Evolutionary conservation across 106 monocot genomes (phyloP), one percentile per base, ranked within the genome.

Genomic region (Cymbidium sinense): DNA sequence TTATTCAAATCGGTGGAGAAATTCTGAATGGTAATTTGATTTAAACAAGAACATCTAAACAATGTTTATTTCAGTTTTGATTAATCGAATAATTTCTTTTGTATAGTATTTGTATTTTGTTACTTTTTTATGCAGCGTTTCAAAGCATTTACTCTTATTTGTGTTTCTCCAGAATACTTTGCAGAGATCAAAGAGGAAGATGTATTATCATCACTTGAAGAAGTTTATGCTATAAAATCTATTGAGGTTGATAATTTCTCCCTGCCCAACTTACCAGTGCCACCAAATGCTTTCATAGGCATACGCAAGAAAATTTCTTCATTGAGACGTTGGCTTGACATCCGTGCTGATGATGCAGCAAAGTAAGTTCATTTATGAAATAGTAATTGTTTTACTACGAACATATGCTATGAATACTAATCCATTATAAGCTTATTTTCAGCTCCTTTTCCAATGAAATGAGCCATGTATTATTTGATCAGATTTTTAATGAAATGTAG

Each of bases 301-400:
- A 94, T 95, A 18, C 87, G 88, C 29, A 89, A 84, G 80, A 99
- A 92, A 86, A 77, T 62, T 29, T 93, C 86, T 79, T 92, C 90
- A 28, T 82, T 99, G 61, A 88, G 78, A 79, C 86, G 99, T 9
- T 99, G 99, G 99, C 75, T 95, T 25, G 67, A 33, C 77, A 99
- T 99, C 67, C 91, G 88, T 76, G 64, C 79, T 77, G 92, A 99
- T 84, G 92, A 92, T 84, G 74, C 92, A 69, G 35, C 85, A 78
- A 93, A 76, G 99, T 95, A 80, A 87, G 82, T 64, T 73, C n/a
- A 33, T 8, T 78, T 17, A 23, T 81, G 29, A 30, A 70, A 7
- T 70, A 43, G 27, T 21, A 10, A 43, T 8, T 74, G 10, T 77
- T 70, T 76, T 37, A 50, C 0, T 34, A 50, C 39, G 50, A 71